Conservation (phyloP, 352 stramenopile species). For the Phytophthora hybrid region DNA sequence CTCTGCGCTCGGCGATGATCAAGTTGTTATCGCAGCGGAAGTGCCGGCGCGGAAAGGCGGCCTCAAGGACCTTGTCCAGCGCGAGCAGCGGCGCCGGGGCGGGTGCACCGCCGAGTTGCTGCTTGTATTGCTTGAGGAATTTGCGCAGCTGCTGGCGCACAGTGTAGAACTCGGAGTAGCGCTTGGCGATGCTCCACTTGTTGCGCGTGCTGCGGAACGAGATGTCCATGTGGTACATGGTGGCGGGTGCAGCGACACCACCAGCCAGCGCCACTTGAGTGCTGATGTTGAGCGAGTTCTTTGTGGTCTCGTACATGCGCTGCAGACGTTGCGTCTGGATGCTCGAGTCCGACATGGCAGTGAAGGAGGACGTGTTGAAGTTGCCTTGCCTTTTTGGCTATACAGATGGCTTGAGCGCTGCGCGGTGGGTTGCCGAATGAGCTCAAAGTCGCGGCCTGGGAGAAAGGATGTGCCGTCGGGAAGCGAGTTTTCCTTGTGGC, state of each 20-base stretch:
- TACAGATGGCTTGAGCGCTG: slow-evolving; percentile 8
- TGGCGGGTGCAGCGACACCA: slow-evolving; percentile 58
- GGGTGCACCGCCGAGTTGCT: slow-evolving; percentile 20
- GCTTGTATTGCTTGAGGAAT: slow-evolving; percentile 77
- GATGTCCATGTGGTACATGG: slow-evolving; percentile 90
- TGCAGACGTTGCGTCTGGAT: slow-evolving; percentile 72
- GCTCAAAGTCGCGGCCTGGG: slow-evolving; percentile 9
- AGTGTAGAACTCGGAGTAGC: slow-evolving; percentile 88
- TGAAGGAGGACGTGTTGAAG: slow-evolving; percentile 1
- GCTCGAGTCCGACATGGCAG: slow-evolving; percentile 53
- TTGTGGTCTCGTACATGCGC: slow-evolving; percentile 77
- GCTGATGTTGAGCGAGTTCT: slow-evolving; percentile 84
- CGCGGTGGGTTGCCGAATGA: slow-evolving; percentile 37
- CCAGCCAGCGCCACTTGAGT: slow-evolving; percentile 72
- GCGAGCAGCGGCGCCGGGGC: slow-evolving; percentile 40
- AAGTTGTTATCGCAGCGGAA: slow-evolving; percentile 72
- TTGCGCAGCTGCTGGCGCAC: slow-evolving; percentile 68
- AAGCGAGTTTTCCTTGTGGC: slow-evolving; percentile 24
- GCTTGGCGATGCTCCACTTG: slow-evolving; percentile 89
- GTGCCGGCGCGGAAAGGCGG: slow-evolving; percentile 76
- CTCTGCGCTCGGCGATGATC: slow-evolving; percentile 79
- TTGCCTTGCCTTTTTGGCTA: background rate
- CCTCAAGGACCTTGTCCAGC: slow-evolving; percentile 61
- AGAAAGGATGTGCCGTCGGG: slow-evolving; percentile 17
- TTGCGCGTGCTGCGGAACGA: slow-evolving; percentile 86